Conservation (phyloP, 2,329 filamentous ascomycete species). For the Venturia aucupariae region DNA sequence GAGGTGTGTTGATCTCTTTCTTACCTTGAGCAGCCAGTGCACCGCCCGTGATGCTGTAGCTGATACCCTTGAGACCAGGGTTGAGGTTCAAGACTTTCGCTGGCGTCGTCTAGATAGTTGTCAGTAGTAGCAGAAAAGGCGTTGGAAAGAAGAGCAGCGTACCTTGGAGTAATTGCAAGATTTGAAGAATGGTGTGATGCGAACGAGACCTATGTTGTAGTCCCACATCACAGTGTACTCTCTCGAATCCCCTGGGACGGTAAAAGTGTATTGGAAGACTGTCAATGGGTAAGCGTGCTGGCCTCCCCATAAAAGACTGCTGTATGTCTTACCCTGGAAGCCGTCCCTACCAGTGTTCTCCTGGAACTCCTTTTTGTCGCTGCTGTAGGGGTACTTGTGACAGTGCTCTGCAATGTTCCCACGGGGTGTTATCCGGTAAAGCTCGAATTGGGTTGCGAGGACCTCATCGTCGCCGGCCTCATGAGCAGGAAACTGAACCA, state of each 20-base stretch:
- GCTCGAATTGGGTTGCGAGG: constrained; percentile 48
- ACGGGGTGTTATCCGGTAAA: constrained; percentile 58
- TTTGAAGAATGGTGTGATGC: constrained; percentile 93
- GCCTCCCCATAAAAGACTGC: not conserved
- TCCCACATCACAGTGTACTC: constrained; percentile 88
- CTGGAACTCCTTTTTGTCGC: constrained; percentile 82
- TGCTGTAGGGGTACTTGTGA: constrained; percentile 82
- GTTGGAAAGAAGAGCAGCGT: constrained; percentile 20
- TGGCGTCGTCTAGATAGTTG: constrained; percentile 61
- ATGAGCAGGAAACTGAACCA: constrained; percentile 64
- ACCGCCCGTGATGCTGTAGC: constrained; percentile 89
- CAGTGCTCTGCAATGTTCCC: constrained; percentile 46
- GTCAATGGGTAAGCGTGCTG: constrained; percentile 19
- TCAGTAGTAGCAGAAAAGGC: not conserved
- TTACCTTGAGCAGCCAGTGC: constrained; percentile 81
- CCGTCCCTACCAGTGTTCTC: constrained; percentile 79
- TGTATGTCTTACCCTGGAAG: constrained; percentile 62
- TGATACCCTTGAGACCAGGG: constrained; percentile 76
- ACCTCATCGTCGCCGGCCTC: constrained; percentile 49
- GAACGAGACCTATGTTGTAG: constrained; percentile 86
- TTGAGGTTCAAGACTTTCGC: constrained; percentile 65
- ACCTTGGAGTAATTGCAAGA: constrained; percentile 83
- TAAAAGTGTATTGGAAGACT: constrained; percentile 84
- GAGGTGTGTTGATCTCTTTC: constrained; percentile 17
- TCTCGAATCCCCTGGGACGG: constrained; percentile 54